A percentile compares a stretch with the other conserved stretches of the same genome.
Evolutionary conservation across 2,329 filamentous ascomycete genomes (phyloP).

Genomic region (Fusarium musae): DNA sequence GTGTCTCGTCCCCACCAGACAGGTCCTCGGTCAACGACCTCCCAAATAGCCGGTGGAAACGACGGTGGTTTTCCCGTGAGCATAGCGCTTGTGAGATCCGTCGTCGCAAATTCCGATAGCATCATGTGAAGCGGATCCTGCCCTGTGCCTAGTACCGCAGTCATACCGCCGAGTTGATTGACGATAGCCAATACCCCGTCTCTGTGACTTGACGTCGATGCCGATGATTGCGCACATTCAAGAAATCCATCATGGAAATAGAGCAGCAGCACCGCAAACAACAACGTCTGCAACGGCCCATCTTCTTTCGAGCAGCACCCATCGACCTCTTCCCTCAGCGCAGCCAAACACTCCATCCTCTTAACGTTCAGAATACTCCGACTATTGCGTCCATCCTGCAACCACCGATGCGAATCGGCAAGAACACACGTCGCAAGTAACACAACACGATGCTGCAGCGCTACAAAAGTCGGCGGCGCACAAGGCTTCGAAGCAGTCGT

Average conservation of each 20-base stretch:
- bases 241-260: conserved; percentile 56
- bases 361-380: conserved; percentile 41
- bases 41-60: conserved; percentile 53
- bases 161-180: conserved; percentile 46
- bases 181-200: conserved; percentile 52
- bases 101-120: conserved; percentile 56
- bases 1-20: conserved; percentile 57
- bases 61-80: conserved; percentile 52
- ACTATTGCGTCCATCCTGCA: conserved; percentile 47
- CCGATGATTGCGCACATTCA: conserved; percentile 46
- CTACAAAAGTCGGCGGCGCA: conserved; percentile 45
- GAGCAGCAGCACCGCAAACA: conserved; percentile 56
- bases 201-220: conserved; percentile 51
- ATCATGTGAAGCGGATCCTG: conserved; percentile 52
- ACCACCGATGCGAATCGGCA: conserved; percentile 47
- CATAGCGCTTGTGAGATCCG: conserved; percentile 55
- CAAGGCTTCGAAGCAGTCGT: conserved; percentile 46
- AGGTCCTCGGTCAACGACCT: conserved; percentile 51
- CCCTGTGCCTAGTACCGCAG: conserved; percentile 35
- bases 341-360: conserved; percentile 47
- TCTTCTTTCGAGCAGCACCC: conserved; percentile 47
- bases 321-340: conserved; percentile 48
- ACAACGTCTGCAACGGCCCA: conserved; percentile 45
- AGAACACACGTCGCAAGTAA: conserved; percentile 48
- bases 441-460: conserved; percentile 48